phyloP scores from a whole-genome alignment of 1,284 basidiomycete genomes.

The Pseudomicrostroma phylloplanum region DNA sequence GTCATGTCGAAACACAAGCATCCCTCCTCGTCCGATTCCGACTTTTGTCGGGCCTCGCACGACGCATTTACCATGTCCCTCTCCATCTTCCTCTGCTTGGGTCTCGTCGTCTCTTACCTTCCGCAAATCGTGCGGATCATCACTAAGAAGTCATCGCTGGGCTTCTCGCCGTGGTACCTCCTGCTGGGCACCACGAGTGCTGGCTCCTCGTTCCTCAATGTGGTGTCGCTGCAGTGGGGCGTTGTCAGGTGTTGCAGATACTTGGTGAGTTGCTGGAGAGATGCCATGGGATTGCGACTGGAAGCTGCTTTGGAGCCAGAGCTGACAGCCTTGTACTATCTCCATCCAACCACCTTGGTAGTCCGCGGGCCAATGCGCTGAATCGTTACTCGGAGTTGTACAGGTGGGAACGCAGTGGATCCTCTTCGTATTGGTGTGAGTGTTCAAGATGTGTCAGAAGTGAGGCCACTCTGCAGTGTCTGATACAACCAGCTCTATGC shows the following conservation, averaged over 20 bases:
- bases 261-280: conserved; percentile 15
- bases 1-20: too few species aligned
- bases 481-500: neutral
- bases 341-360: conserved; percentile 39
- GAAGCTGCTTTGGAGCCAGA: too few species aligned
- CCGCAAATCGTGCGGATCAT: conserved; percentile 69
- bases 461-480: too few species aligned
- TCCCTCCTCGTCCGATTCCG: neutral
- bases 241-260: conserved; percentile 71
- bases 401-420: conserved; percentile 81
- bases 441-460: conserved; percentile 18
- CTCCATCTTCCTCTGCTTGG: conserved; percentile 67
- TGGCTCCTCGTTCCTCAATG: conserved; percentile 51
- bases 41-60: conserved; percentile 52
- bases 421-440: conserved; percentile 76
- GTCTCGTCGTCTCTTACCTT: conserved; percentile 76
- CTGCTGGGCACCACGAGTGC: conserved; percentile 72
- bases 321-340: neutral
- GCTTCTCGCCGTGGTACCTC: conserved; percentile 87
- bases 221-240: conserved; percentile 77
- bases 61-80: conserved; percentile 70
- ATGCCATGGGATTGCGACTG: neutral
- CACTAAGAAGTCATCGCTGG: conserved; percentile 68
- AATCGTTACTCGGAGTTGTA: conserved; percentile 73
- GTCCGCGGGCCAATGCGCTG: conserved; percentile 69